phyloP scores from a whole-genome alignment of 495 filamentous ascomycete species.

The Paragyromitra xinjiangensis region DNA sequence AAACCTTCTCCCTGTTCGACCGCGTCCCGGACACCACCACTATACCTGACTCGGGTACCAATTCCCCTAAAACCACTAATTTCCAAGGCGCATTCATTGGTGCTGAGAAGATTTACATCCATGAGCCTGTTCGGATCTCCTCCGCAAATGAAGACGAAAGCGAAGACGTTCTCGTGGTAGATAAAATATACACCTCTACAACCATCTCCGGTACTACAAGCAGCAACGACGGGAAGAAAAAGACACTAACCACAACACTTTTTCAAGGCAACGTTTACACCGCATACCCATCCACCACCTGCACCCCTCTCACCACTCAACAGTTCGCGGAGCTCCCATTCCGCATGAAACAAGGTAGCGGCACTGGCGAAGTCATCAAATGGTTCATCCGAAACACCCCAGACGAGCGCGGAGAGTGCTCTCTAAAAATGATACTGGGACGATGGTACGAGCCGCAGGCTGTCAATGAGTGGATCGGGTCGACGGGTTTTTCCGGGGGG shows the following conservation, averaged over 20 bases:
- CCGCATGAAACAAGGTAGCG: slow-evolving; percentile 48
- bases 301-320: slow-evolving; percentile 24
- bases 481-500: slow-evolving; percentile 36
- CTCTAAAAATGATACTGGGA: slow-evolving; percentile 43
- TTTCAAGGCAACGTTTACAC: slow-evolving; percentile 47
- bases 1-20: slow-evolving; percentile 66
- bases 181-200: slow-evolving; percentile 45
- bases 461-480: slow-evolving; percentile 45
- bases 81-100: slow-evolving; percentile 69
- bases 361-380: slow-evolving; percentile 30
- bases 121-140: slow-evolving; percentile 66
- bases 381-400: slow-evolving; percentile 42
- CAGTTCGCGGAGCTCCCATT: slow-evolving; percentile 49
- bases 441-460: slow-evolving; percentile 55
- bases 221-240: slow-evolving; percentile 12
- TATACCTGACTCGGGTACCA: background rate
- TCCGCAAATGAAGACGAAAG: slow-evolving; percentile 25
- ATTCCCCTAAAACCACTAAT: slow-evolving; percentile 9
- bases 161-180: slow-evolving; percentile 53
- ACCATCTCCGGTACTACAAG: slow-evolving; percentile 9
- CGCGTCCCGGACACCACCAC: slow-evolving; percentile 56
- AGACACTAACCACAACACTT: slow-evolving; percentile 26
- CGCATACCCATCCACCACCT: slow-evolving; percentile 39
- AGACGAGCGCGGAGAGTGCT: slow-evolving; percentile 20
- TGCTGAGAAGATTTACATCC: slow-evolving; percentile 69